Percentiles rank a stretch among this genome's conserved stretches.
These are phyloP conservation scores for Leccinum obscurum DNA, from an alignment of 768 basidiomycete genomes.

Conservation along the genomic window DNA sequence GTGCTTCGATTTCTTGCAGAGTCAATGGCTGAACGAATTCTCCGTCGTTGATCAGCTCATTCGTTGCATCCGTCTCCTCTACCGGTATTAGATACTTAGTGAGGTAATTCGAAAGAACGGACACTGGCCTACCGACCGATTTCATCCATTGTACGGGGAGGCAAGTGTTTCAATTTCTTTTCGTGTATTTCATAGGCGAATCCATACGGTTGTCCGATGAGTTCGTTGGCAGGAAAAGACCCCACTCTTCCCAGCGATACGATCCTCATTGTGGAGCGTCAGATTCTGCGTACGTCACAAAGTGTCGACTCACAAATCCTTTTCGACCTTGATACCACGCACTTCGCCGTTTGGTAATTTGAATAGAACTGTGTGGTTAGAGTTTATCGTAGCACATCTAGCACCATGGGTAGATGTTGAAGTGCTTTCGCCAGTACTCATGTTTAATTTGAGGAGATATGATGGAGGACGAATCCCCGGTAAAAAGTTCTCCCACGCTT, in stretches of 20 bases:
- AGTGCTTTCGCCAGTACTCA: conserved; percentile 16
- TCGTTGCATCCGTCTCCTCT: conserved; percentile 98
- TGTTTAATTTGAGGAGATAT: conserved; percentile 4
- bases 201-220: conserved; percentile 84
- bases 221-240: conserved; percentile 72
- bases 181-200: conserved; percentile 83
- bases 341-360: conserved; percentile 78
- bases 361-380: conserved; percentile 78
- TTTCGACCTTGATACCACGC: conserved; percentile 70
- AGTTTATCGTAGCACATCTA: conserved; percentile 45
- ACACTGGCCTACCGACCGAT: conserved; percentile 52
- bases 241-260: conserved; percentile 85
- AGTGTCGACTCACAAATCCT: conserved; percentile 57
- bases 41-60: conserved; percentile 91
- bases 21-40: conserved; percentile 83
- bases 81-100: conserved; percentile 4
- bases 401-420: conserved; percentile 8
- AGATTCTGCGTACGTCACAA: neutral
- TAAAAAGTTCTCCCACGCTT: too few species aligned
- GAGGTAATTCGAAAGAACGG: conserved; percentile 1
- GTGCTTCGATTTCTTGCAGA: conserved; percentile 74
- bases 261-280: conserved; percentile 43
- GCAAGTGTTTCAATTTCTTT: conserved; percentile 63
- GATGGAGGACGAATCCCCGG: neutral
- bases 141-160: conserved; percentile 69